phyloP scores from a whole-genome alignment of 73 alveolate species.

The Blepharisma japonicum region DNA sequence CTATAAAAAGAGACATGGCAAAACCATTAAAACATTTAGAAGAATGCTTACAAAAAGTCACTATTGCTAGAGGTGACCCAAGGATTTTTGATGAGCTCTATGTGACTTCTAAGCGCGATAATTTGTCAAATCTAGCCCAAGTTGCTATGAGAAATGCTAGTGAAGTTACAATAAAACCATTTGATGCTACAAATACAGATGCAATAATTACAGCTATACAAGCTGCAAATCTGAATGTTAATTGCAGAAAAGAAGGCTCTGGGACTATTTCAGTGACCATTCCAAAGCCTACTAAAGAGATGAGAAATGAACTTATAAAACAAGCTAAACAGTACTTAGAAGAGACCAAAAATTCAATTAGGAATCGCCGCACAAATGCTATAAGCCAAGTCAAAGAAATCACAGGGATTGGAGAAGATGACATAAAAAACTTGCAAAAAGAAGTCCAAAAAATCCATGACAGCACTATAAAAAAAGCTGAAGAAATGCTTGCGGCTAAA shows the following conservation, averaged over 20 bases:
- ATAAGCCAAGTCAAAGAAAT: neutral
- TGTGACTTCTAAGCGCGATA: neutral
- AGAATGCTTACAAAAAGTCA: slow-evolving; percentile 12
- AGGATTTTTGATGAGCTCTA: slow-evolving; percentile 14
- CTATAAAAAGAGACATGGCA: neutral
- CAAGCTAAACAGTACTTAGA: slow-evolving; percentile 12
- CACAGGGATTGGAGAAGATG: neutral
- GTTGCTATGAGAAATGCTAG: neutral
- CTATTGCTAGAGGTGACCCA: slow-evolving; percentile 12
- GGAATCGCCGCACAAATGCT: neutral
- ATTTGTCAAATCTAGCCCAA: slow-evolving; percentile 2
- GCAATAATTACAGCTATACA: neutral
- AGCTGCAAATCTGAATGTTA: neutral
- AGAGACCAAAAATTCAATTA: neutral
- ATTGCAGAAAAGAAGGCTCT: slow-evolving; percentile 7
- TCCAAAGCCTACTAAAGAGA: slow-evolving; percentile 18
- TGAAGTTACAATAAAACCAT: neutral
- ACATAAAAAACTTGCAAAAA: neutral
- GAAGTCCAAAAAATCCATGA: slow-evolving; percentile 17
- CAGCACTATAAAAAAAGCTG: neutral
- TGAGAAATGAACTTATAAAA: neutral
- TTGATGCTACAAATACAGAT: neutral
- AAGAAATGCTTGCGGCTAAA: neutral
- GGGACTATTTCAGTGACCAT: neutral
- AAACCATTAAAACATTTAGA: neutral